Evolutionary conservation across 1,284 basidiomycete genomes (phyloP), one percentile per base, ranked within the genome.

Genomic region (Moesziomyces antarcticus): DNA sequence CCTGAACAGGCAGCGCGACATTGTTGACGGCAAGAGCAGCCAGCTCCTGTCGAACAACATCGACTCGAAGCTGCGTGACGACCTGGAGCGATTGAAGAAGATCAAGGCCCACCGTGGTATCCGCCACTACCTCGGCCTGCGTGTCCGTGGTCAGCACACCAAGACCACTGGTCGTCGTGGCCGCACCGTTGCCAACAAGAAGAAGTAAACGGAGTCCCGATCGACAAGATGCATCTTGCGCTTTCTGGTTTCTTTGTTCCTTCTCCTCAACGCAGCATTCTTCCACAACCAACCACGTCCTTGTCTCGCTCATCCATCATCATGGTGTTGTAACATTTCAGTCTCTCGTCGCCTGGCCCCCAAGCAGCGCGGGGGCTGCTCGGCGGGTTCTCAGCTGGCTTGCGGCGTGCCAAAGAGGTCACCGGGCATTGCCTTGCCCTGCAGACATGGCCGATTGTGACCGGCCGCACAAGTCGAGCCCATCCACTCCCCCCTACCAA

Each of bases 21-120:
- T 98, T 70, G 90, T 93, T 78, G 95, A 98, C 83, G 97, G 97
- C 85, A 99, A 98, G 88, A 91, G 95, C 88, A 90, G 89, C 63
- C 97, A 99, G 87, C 91, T 97, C 73, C 88, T 99, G 63, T 98
- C 97, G 76, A 99, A 99, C 89, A 90, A 89, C 82, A 93, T 99
- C 75, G 97, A 99, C 89, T 96, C 94, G 77, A 98, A 98, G 88
- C 88, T 98, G 78, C 94, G 97, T 88, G 97, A 99, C 63, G 97
- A 99, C 86, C 89, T 99, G 68, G 97, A 99, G 89, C 90, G 97
- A 75, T 87, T 99, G 86, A 99, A 99, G 92, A 99, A 99, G 90
- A 99, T 99, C 86, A 91, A 95, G 81, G 93, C 94, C 60, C 97
- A 99, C 87, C 91, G 97, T 87, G 96, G 97, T 88, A 89, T 99